Evolutionary conservation across 768 basidiomycete species (phyloP), one percentile per base, ranked within the genome.

Genomic region (Phanerochaete sordida): DNA sequence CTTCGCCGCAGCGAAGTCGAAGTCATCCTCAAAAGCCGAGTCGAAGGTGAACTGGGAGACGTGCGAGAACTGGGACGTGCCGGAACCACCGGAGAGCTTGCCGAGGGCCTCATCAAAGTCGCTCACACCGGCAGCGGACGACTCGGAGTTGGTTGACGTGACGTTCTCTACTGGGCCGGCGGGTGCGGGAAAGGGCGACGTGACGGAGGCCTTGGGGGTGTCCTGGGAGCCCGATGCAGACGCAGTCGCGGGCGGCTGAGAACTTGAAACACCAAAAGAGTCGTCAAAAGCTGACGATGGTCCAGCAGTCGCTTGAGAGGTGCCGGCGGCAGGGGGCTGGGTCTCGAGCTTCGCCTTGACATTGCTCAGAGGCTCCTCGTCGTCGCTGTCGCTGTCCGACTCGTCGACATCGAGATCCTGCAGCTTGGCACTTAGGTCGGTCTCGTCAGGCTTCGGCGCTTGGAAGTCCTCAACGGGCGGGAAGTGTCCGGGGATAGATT

Each of bases 91-190:
- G 13, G 69, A 63, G 7, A 83, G 73, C 62, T 81, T 84, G 19
- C 84, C 82, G 68, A 93, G 78, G 0, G 88, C 86, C 68, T 91
- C 89, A 66, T 93, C 90, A 64, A 92, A 90, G 53, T 83, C 90
- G 63, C 78, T 84, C 1, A 86, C 62, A 21, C 68, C 74, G 1
- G 73, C 68, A 3, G 64, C 56, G 8, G 60, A 64, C 23, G 65
- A 61, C 11, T 62, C 61, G 6, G 65, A 58, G 24, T 66, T 59
- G 19, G 65, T 35, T 12, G 59, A 60, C 43, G 62, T 45, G 19
- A 47, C 56, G 43, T 2, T 28, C 23, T 59, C 56, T 6, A 62
- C 62, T 8, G 65, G 21, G 6, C 61, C 56, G 24, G 56, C 26
- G 24, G 53, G 30, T 8, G 60, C 54, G 21, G 52, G 24, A 39